These are phyloP conservation scores for Collariella sp. DNA, from an alignment of 495 filamentous ascomycete species.

Conservation along the genomic window DNA sequence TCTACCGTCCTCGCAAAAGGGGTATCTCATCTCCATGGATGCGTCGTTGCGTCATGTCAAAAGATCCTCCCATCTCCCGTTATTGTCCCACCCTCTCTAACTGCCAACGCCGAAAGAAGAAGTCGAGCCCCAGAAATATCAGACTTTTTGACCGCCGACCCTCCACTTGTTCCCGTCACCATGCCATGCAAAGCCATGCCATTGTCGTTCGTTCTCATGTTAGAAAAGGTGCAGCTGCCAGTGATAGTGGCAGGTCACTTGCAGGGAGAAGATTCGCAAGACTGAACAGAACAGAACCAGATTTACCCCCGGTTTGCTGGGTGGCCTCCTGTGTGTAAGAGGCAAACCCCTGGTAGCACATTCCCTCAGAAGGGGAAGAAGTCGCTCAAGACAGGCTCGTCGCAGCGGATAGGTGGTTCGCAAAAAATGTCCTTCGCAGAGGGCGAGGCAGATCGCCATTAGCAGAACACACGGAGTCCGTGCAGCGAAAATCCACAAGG, in stretches of 20 bases:
- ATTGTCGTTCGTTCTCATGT: not conserved
- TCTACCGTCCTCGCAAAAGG: conserved; percentile 8
- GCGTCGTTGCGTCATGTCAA: conserved; percentile 1
- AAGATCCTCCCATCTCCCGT: not conserved
- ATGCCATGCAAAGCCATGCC: not conserved
- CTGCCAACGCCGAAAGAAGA: conserved; percentile 6
- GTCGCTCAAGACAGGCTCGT: not conserved
- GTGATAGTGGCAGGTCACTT: not conserved
- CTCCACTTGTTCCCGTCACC: not conserved
- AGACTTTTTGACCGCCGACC: not conserved
- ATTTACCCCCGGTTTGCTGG: not conserved
- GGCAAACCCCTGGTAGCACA: not conserved
- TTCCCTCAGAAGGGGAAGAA: not conserved
- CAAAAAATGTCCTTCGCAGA: not conserved
- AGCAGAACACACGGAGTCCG: not conserved
- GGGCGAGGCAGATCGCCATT: not conserved
- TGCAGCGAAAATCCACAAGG: not conserved
- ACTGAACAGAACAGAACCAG: not conserved
- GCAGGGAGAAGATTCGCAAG: not conserved
- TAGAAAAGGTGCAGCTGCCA: not conserved
- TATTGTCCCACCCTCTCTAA: not conserved
- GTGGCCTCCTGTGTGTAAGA: not conserved
- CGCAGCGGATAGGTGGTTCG: not conserved
- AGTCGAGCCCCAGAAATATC: not conserved
- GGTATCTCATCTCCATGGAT: conserved; percentile 1